Conservation (phyloP, 768 basidiomycete species). For the Amanita pallidorosea region DNA sequence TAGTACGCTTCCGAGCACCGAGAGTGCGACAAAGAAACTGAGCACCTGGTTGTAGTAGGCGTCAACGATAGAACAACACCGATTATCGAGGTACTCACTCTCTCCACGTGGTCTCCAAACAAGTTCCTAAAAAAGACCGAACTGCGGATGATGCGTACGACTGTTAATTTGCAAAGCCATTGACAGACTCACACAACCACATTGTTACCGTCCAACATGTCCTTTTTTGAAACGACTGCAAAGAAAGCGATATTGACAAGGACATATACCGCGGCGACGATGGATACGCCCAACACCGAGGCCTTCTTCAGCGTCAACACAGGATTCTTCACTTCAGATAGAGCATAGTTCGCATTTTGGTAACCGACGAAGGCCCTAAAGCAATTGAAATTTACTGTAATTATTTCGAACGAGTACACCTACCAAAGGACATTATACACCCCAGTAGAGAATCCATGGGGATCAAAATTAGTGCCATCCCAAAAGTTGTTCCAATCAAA, state of each 20-base stretch:
- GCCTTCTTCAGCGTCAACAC: slow-evolving; percentile 62
- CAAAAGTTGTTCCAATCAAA: slow-evolving; percentile 51
- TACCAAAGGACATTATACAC: slow-evolving; percentile 68
- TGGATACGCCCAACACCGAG: slow-evolving; percentile 52
- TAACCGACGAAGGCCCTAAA: slow-evolving; percentile 64
- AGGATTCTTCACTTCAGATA: slow-evolving; percentile 63
- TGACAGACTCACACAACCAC: slow-evolving; percentile 53
- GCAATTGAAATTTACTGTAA: background rate
- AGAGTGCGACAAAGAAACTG: slow-evolving; percentile 52
- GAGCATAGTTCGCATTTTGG: slow-evolving; percentile 63
- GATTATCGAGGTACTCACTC: slow-evolving; percentile 22
- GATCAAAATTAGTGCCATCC: slow-evolving; percentile 45
- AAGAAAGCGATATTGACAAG: slow-evolving; percentile 67
- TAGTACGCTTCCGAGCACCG: slow-evolving; percentile 54
- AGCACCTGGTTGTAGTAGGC: slow-evolving; percentile 29
- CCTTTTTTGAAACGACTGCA: slow-evolving; percentile 57
- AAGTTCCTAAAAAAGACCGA: slow-evolving; percentile 69
- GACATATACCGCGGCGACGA: slow-evolving; percentile 51
- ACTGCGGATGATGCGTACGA: slow-evolving; percentile 17
- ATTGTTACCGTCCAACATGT: slow-evolving; percentile 52
- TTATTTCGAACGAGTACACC: background rate
- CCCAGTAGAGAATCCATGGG: slow-evolving; percentile 52
- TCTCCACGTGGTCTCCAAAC: slow-evolving; percentile 51
- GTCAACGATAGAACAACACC: background rate
- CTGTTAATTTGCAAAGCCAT: background rate